These are phyloP conservation scores for Phytophthora sansomeana DNA, from an alignment of 352 stramenopile species.

Conservation along the genomic window DNA sequence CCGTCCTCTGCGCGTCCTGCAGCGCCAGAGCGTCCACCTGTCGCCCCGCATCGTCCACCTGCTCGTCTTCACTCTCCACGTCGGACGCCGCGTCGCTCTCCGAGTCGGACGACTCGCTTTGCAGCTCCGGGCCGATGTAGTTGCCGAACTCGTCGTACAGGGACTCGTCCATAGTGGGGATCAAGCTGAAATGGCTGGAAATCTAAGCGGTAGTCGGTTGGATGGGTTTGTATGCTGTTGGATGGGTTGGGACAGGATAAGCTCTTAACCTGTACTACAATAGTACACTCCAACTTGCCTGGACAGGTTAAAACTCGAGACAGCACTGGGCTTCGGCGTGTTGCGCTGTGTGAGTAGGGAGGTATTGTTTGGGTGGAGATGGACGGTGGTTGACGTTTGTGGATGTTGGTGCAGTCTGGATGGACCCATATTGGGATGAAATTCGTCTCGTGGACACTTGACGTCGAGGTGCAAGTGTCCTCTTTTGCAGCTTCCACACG, in stretches of 20 bases:
- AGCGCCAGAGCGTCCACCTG: constrained; percentile 62
- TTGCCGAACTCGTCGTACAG: constrained; percentile 99
- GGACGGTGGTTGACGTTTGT: not conserved
- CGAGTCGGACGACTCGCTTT: constrained; percentile 71
- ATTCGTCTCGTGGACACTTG: constrained; percentile 3
- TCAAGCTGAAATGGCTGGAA: constrained; percentile 19
- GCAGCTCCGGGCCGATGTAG: constrained; percentile 98
- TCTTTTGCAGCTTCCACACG: constrained; percentile 60
- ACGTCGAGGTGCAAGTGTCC: not conserved
- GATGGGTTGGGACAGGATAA: not conserved
- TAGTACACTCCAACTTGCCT: too few relatives aligned
- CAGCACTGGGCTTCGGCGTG: constrained; percentile 42
- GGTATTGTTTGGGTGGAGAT: constrained; percentile 4
- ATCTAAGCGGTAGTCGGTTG: constrained; percentile 14
- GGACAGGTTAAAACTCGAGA: constrained; percentile 33
- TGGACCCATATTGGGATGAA: constrained; percentile 24
- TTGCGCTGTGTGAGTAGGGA: constrained; percentile 24
- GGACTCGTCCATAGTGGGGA: constrained; percentile 90
- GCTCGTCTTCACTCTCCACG: constrained; percentile 49
- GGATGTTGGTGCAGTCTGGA: constrained; percentile 22
- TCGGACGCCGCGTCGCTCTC: constrained; percentile 56
- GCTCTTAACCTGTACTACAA: too few relatives aligned
- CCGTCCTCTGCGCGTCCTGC: constrained; percentile 56
- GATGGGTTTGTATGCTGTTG: constrained; percentile 1
- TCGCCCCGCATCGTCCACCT: constrained; percentile 29